These are phyloP conservation scores for Malassezia japonica DNA, from an alignment of 1,284 basidiomycete genomes.

Conservation along the genomic window DNA sequence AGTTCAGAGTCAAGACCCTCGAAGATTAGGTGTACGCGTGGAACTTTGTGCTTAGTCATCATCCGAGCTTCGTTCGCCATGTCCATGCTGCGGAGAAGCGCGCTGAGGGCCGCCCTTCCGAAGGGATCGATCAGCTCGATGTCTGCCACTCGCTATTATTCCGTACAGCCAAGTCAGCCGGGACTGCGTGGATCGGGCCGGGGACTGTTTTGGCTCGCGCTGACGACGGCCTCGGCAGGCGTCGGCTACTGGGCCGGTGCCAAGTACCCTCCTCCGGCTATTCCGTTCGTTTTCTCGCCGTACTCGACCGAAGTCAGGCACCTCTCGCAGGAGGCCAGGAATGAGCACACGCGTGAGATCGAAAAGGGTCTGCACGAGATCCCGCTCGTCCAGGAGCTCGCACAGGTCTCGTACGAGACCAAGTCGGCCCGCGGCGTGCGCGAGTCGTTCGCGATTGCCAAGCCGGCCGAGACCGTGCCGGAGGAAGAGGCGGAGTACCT, in stretches of 20 bases:
- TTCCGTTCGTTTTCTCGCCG: conserved; percentile 12
- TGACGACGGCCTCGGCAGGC: neutral
- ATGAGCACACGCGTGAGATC: neutral
- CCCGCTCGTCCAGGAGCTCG: conserved; percentile 49
- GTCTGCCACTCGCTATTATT: no score
- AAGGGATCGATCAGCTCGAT: no score
- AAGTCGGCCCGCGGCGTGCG: conserved; percentile 19
- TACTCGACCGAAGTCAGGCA: neutral
- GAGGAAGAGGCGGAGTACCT: conserved; percentile 25
- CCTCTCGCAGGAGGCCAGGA: neutral
- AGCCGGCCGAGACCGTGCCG: conserved; percentile 15
- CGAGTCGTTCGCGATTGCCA: conserved; percentile 15
- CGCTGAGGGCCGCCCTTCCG: no score
- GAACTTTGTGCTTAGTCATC: conserved; percentile 3
- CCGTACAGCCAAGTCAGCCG: no score
- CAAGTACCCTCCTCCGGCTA: conserved; percentile 12
- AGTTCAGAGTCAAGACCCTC: neutral
- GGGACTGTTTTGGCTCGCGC: neutral
- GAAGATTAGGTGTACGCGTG: no score
- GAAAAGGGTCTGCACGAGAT: conserved; percentile 56
- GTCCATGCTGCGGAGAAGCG: no score
- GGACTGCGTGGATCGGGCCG: no score
- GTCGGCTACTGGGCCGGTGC: conserved; percentile 7
- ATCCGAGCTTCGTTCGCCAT: neutral
- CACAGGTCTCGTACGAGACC: conserved; percentile 16